Percentiles rank a stretch among this genome's conserved stretches.
These are phyloP conservation scores for Colletotrichum acutatum DNA, from an alignment of 2,329 filamentous ascomycete species.

Conservation along the genomic window DNA sequence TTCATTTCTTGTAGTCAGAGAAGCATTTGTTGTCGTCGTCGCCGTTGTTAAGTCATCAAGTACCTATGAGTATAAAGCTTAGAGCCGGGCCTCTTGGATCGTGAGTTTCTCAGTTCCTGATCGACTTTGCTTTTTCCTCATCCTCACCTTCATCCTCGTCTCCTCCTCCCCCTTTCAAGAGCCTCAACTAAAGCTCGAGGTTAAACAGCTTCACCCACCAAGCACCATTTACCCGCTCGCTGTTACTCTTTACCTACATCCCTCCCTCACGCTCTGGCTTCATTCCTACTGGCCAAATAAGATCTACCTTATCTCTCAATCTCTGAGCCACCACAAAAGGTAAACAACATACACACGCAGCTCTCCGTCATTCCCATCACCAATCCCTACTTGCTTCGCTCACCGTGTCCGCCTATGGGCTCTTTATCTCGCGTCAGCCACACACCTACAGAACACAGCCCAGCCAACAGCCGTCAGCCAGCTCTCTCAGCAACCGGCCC, in stretches of 20 bases:
- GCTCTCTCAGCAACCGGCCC: neutral
- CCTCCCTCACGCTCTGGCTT: slow-evolving; percentile 6
- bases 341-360: neutral
- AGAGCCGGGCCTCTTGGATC: slow-evolving; percentile 23
- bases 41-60: neutral
- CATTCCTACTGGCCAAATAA: neutral
- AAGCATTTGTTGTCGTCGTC: neutral
- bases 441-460: neutral
- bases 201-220: neutral
- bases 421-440: neutral
- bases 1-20: neutral
- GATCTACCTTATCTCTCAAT: neutral
- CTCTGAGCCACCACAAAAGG: neutral
- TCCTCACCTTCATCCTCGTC: neutral
- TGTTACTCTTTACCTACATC: neutral
- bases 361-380: neutral
- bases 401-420: neutral
- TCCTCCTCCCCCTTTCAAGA: neutral
- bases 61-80: slow-evolving; percentile 22
- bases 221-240: neutral
- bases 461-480: neutral
- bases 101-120: slow-evolving; percentile 16
- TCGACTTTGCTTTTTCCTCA: slow-evolving; percentile 20
- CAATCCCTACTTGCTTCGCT: neutral
- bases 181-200: neutral